phyloP scores from a whole-genome alignment of 805 yeast species.

The Millerozyma miso region DNA sequence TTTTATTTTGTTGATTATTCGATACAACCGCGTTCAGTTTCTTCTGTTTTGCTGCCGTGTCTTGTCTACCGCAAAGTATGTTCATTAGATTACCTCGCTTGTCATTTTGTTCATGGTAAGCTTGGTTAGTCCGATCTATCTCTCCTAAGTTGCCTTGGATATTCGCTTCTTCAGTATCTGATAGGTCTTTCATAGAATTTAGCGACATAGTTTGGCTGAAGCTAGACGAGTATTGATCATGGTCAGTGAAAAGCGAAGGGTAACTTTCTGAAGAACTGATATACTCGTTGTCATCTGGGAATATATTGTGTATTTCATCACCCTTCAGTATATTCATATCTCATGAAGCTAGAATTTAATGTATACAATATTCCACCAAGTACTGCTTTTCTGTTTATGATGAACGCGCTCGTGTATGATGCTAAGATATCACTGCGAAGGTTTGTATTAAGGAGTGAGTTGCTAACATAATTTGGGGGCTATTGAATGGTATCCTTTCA shows the following conservation, averaged over 20 bases:
- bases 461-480: neutral
- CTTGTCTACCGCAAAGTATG: conserved; percentile 15
- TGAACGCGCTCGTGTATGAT: neutral
- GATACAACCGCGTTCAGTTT: neutral
- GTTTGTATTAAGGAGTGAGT: neutral
- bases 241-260: neutral
- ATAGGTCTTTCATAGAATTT: neutral
- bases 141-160: neutral
- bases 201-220: neutral
- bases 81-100: conserved; percentile 8
- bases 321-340: neutral
- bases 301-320: neutral
- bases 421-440: neutral
- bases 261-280: neutral
- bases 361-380: too few relatives aligned
- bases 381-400: neutral
- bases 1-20: neutral
- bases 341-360: neutral
- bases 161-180: neutral
- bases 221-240: neutral
- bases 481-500: conserved; percentile 18
- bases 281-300: neutral
- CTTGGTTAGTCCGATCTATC: neutral
- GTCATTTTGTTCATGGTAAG: neutral
- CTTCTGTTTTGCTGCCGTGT: neutral